These are phyloP conservation scores for Boletus rubroflammeus DNA, from an alignment of 768 basidiomycete genomes.

Conservation along the genomic window DNA sequence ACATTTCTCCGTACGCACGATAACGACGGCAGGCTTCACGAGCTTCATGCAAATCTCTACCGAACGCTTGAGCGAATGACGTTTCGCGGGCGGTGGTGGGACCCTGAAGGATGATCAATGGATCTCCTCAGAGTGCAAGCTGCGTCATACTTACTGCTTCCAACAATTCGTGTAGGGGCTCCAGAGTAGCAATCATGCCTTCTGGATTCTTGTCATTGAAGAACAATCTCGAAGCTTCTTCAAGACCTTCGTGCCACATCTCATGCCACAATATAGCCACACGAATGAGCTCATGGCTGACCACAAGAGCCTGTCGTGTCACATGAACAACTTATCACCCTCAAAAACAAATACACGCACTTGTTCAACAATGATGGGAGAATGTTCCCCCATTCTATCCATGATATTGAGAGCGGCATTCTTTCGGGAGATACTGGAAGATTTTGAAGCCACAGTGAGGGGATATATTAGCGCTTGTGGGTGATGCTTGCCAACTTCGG, in stretches of 20 bases:
- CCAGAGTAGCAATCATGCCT: constrained; percentile 92
- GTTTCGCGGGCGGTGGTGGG: constrained; percentile 93
- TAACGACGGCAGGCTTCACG: constrained; percentile 87
- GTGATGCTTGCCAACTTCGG: constrained; percentile 92
- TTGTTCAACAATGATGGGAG: constrained; percentile 81
- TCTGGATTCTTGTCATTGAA: constrained; percentile 97
- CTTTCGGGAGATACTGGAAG: constrained; percentile 77
- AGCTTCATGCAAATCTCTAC: constrained; percentile 88
- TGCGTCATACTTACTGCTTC: constrained; percentile 58
- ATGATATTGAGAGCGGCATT: constrained; percentile 84
- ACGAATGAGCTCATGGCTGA: constrained; percentile 92
- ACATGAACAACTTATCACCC: neutral
- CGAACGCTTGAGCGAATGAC: constrained; percentile 91
- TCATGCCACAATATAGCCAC: constrained; percentile 99
- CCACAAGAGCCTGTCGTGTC: constrained; percentile 62
- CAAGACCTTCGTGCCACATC: constrained; percentile 96
- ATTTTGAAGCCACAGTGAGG: constrained; percentile 94
- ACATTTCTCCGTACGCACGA: constrained; percentile 79
- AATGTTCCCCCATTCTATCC: constrained; percentile 92
- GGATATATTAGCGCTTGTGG: constrained; percentile 97
- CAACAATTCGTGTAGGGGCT: constrained; percentile 89
- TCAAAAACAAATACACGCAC: constrained; percentile 34
- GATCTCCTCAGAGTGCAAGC: neutral
- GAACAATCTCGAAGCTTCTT: constrained; percentile 94
- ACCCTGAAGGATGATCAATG: constrained; percentile 49